A percentile compares a stretch with the other conserved stretches of the same genome.
Conservation (phyloP, 73 alveolate genomes). For the Diophrys sp. region DNA sequence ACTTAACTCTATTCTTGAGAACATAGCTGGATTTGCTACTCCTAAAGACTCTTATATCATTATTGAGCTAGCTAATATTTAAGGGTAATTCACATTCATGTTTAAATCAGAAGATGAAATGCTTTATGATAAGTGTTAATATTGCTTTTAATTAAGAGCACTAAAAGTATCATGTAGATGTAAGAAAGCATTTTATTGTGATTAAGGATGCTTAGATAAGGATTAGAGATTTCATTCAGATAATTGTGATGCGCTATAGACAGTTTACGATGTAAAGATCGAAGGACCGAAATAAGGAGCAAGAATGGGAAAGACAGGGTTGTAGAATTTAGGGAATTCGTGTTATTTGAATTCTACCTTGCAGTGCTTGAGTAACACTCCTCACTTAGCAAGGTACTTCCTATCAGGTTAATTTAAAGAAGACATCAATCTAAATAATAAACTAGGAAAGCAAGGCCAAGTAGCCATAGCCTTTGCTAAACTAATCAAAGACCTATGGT, state of each 20-base stretch:
- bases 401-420: slow-evolving; percentile 47
- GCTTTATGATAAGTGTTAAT: slow-evolving; percentile 63
- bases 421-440: slow-evolving; percentile 87
- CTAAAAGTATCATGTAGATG: slow-evolving; percentile 54
- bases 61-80: slow-evolving; percentile 2
- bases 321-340: slow-evolving; percentile 96
- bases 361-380: slow-evolving; percentile 86
- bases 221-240: slow-evolving; percentile 66
- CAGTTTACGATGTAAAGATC: background rate
- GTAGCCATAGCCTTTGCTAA: slow-evolving; percentile 72
- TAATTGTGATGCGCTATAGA: slow-evolving; percentile 51
- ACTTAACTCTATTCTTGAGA: slow-evolving; percentile 16
- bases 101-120: slow-evolving; percentile 18
- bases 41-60: slow-evolving; percentile 13
- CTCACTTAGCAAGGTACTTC: slow-evolving; percentile 81
- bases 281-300: slow-evolving; percentile 10
- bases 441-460: slow-evolving; percentile 91
- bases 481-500: slow-evolving; percentile 82
- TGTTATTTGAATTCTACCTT: slow-evolving; percentile 98
- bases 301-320: slow-evolving; percentile 86
- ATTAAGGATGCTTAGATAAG: slow-evolving; percentile 58
- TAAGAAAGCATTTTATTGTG: slow-evolving; percentile 67
- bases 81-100: slow-evolving; percentile 31
- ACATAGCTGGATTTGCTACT: slow-evolving; percentile 1
- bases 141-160: slow-evolving; percentile 46